A percentile compares a stretch with the other conserved stretches of the same genome.
Evolutionary conservation across 108 stramenopile species (phyloP).

Genomic region (Chaetoceros muelleri): DNA sequence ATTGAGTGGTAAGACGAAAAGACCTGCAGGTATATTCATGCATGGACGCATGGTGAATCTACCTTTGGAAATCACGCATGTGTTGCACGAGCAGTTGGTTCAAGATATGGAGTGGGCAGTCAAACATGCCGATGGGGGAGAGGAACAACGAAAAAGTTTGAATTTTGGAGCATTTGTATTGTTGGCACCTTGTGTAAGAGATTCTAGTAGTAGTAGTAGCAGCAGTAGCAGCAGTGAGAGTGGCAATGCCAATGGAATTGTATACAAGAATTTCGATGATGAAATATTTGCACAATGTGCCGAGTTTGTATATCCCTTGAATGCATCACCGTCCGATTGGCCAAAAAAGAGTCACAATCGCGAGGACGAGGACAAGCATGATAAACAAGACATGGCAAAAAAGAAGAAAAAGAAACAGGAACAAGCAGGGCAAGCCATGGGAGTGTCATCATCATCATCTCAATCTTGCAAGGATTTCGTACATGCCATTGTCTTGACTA

Average conservation of each 20-base stretch:
- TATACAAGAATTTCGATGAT: conserved; percentile 80
- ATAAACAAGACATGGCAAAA: no score
- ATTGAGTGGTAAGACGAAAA: conserved; percentile 62
- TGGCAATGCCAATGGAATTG: conserved; percentile 12
- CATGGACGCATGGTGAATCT: conserved; percentile 79
- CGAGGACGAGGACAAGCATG: conserved; percentile 12
- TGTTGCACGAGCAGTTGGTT: conserved; percentile 68
- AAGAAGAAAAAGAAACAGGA: no score
- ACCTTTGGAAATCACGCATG: conserved; percentile 64
- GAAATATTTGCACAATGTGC: conserved; percentile 68
- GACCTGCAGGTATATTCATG: conserved; percentile 76
- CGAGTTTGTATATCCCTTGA: conserved; percentile 60
- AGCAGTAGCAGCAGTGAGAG: conserved; percentile 3
- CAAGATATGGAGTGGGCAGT: conserved; percentile 79
- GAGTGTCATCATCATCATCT: no score
- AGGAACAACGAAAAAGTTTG: conserved; percentile 50
- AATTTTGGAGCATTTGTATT: conserved; percentile 77
- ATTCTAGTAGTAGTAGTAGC: conserved; percentile 1
- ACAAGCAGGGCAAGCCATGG: no score
- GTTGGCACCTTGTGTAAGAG: conserved; percentile 44
- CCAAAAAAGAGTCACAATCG: conserved; percentile 42
- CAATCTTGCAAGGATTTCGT: no score
- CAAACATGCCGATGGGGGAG: conserved; percentile 44
- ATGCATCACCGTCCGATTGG: conserved; percentile 42
- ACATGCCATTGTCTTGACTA: conserved; percentile 69